These are phyloP conservation scores for Pseudocercospora fijiensis DNA, from an alignment of 2,329 filamentous ascomycete species.

Conservation along the genomic window DNA sequence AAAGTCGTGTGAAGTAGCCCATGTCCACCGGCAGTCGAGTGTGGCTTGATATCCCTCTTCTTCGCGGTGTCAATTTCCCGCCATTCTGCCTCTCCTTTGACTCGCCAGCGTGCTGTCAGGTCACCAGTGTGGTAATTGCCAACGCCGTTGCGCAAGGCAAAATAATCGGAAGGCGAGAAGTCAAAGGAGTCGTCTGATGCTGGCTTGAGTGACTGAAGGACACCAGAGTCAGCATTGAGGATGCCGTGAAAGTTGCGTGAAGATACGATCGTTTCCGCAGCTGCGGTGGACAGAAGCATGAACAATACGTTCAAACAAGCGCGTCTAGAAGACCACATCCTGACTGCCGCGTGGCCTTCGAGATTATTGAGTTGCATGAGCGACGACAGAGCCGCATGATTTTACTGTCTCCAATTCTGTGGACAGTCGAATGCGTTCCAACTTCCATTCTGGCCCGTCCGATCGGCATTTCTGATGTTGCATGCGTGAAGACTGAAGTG, in stretches of 20 bases:
- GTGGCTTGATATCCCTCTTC: conserved; percentile 16
- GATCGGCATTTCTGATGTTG: too few species aligned
- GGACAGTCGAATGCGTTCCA: not conserved
- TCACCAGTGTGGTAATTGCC: conserved; percentile 61
- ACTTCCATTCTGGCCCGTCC: too few species aligned
- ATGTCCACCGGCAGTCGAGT: not conserved
- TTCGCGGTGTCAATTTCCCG: conserved; percentile 49
- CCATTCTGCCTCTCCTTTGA: conserved; percentile 45
- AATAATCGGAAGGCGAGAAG: conserved; percentile 56
- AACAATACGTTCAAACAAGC: not conserved
- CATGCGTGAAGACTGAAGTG: too few species aligned
- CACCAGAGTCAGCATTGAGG: conserved; percentile 28
- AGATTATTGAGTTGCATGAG: not conserved
- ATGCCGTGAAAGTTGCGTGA: conserved; percentile 19
- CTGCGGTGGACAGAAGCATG: not conserved
- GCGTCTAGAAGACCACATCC: not conserved
- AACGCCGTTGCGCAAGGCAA: conserved; percentile 50
- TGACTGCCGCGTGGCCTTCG: not conserved
- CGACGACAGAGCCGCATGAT: not conserved
- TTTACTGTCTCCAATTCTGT: not conserved
- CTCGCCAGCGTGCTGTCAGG: conserved; percentile 57
- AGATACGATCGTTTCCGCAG: conserved; percentile 13
- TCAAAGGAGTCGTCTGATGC: conserved; percentile 47
- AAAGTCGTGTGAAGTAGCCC: conserved; percentile 8
- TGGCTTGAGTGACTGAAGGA: conserved; percentile 51